Evolutionary conservation across 2,329 filamentous ascomycete species (phyloP).

Genomic region (Talaromyces funiculosus): DNA sequence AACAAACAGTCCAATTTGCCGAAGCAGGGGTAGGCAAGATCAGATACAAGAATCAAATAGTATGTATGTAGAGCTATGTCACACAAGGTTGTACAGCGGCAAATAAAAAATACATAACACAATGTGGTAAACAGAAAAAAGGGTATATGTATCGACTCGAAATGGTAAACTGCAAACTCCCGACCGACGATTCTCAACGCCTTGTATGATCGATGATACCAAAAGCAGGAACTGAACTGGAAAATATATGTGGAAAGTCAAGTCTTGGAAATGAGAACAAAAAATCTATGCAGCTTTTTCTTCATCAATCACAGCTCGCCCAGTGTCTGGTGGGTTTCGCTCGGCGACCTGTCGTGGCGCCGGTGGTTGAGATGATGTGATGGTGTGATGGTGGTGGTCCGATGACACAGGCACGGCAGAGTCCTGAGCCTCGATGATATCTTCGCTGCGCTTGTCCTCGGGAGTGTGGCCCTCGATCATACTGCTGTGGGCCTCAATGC

Average conservation of each 20-base stretch:
- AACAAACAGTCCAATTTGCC: no score
- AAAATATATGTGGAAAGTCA: not conserved
- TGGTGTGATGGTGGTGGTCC: conserved; percentile 8
- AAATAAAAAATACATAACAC: not conserved
- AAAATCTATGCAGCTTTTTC: conserved; percentile 12
- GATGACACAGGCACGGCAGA: not conserved
- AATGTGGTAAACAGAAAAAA: not conserved
- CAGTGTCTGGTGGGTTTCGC: conserved; percentile 16
- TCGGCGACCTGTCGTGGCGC: conserved; percentile 29
- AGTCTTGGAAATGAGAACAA: not conserved
- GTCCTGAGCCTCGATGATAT: conserved; percentile 25
- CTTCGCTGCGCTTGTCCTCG: conserved; percentile 28
- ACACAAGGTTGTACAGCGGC: conserved; percentile 7
- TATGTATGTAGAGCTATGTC: not conserved
- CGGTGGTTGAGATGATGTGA: not conserved
- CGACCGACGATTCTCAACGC: conserved; percentile 5
- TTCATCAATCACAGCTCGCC: conserved; percentile 5
- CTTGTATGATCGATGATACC: conserved; percentile 8
- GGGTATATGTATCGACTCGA: conserved; percentile 8
- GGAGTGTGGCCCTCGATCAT: conserved; percentile 54
- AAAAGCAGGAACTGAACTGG: not conserved
- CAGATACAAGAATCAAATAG: not conserved
- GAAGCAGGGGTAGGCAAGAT: not conserved
- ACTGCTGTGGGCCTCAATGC: conserved; percentile 55
- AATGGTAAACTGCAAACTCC: conserved; percentile 1